Evolutionary conservation across 495 filamentous ascomycete species (phyloP).

Genomic region (Podospora anserina): DNA sequence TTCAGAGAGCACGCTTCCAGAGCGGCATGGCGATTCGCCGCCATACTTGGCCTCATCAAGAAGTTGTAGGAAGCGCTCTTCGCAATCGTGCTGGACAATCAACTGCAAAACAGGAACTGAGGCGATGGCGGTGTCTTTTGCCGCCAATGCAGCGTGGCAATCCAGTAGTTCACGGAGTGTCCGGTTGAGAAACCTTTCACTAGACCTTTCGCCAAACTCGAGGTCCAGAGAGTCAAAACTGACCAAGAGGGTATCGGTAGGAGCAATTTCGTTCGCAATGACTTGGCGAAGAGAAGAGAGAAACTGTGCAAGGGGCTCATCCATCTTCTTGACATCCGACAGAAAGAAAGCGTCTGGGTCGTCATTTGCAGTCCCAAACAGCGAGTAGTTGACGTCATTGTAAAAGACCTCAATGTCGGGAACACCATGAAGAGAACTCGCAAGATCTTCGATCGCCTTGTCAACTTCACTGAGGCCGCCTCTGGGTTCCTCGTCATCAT

Average conservation of each 20-base stretch:
- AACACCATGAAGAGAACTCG: slow-evolving; percentile 18
- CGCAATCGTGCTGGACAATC: slow-evolving; percentile 25
- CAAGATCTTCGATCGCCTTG: slow-evolving; percentile 12
- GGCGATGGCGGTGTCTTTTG: slow-evolving; percentile 17
- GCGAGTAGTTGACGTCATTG: slow-evolving; percentile 61
- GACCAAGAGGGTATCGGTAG: slow-evolving; percentile 67
- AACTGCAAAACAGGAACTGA: slow-evolving; percentile 21
- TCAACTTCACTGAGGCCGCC: slow-evolving; percentile 15
- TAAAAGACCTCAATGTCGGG: slow-evolving; percentile 60
- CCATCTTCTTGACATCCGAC: slow-evolving; percentile 59
- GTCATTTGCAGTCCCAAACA: slow-evolving; percentile 66
- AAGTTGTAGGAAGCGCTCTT: slow-evolving; percentile 29
- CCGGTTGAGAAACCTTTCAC: slow-evolving; percentile 27
- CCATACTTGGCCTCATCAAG: slow-evolving; percentile 20
- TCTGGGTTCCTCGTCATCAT: slow-evolving; percentile 1
- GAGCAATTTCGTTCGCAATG: slow-evolving; percentile 61
- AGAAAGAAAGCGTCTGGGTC: slow-evolving; percentile 72
- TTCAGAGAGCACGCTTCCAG: too few relatives aligned
- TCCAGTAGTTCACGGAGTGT: slow-evolving; percentile 48
- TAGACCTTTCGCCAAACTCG: slow-evolving; percentile 59
- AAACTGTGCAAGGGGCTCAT: slow-evolving; percentile 56
- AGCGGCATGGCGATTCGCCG: slow-evolving; percentile 7
- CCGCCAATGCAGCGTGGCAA: slow-evolving; percentile 18
- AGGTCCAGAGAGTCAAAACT: slow-evolving; percentile 65
- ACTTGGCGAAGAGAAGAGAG: slow-evolving; percentile 63